Percentiles rank a stretch among this genome's conserved stretches.
These are phyloP conservation scores for Wickerhamiella cacticola DNA, from an alignment of 805 yeast species.

Conservation along the genomic window DNA sequence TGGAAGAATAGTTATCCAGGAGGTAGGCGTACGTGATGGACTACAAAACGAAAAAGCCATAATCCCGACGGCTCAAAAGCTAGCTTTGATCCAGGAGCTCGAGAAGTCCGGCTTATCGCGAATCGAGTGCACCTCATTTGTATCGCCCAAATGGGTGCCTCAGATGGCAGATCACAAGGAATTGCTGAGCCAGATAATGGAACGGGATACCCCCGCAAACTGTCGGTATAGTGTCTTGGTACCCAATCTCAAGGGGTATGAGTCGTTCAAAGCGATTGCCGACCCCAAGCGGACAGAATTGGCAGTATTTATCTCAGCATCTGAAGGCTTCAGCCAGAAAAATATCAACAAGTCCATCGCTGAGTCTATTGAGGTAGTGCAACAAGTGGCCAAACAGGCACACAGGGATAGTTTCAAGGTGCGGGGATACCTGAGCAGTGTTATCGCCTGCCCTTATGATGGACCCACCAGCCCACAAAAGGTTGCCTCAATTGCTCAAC, in stretches of 20 bases:
- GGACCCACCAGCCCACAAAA: conserved; percentile 24
- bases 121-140: conserved; percentile 27
- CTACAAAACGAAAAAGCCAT: conserved; percentile 25
- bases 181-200: conserved; percentile 12
- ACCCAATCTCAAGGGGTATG: conserved; percentile 26
- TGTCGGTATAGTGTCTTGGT: conserved; percentile 19
- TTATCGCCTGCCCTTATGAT: conserved; percentile 28
- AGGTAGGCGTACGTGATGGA: conserved; percentile 29
- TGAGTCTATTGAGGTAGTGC: conserved; percentile 18
- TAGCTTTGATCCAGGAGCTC: conserved; percentile 24
- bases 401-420: conserved; percentile 20
- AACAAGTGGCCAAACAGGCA: conserved; percentile 22
- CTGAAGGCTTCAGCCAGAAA: conserved; percentile 26
- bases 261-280: conserved; percentile 21
- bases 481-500: conserved; percentile 24
- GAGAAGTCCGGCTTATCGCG: conserved; percentile 21
- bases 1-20: conserved; percentile 21
- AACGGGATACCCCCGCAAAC: background rate
- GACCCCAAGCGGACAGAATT: conserved; percentile 20
- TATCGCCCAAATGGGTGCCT: conserved; percentile 30
- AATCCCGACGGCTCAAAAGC: conserved; percentile 23
- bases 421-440: conserved; percentile 27
- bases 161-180: conserved; percentile 27
- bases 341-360: conserved; percentile 26
- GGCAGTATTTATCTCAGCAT: conserved; percentile 27